Base-by-base conservation (phyloP, 2,329 filamentous ascomycete species). In the Botrytis elliptica region DNA sequence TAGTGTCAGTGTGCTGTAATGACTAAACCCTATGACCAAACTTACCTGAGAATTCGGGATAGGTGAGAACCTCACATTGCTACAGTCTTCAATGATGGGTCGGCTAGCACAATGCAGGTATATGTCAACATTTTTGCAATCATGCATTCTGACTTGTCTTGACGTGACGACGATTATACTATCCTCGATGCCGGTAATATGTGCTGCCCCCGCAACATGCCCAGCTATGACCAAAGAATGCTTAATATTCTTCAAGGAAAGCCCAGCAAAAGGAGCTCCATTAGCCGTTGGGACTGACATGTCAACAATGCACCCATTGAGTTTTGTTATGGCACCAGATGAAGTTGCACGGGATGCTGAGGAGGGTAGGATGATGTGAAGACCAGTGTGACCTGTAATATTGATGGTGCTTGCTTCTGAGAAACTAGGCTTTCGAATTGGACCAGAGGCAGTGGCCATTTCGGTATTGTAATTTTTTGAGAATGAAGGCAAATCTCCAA, bases 81-180 rank as follows among this genome's bases (percentile, higher is more conserved):
- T 87, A 81, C 95, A 98, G 77, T 96, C 92, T 82, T 99, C 96
- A 76, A 99, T 97, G 78, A 99, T 98, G 0, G 96, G 96, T 75
- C 94, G 90, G 79, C 93, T 96, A 1, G 86, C 85, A 80, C 93
- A 95, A 77, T 91, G 88, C 74, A 99, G 85, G 81, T 98, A 98
- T 18, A 99, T 87, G 77, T 93, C 90, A 52, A 97, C 92, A 75
- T 94, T 88, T 63, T 85, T 86, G 80, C 93, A 97, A 77, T 95
- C 92, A 81, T 99, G 96, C 85, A 99, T 95, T 36, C 96, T 89
- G 79, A 97, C 94, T 82, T 99, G 96, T n/a, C 92, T 88, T 70
- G 93, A 92, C 10, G 89, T 87, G 4, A 97, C 90, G 0, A 98
- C 89, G 22, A 97, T 82, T n/a, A 94, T 88, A 76, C 91, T 93